Evolutionary conservation across 2,329 filamentous ascomycete species (phyloP).

Genomic region (Emmonsiellopsis sp.): DNA sequence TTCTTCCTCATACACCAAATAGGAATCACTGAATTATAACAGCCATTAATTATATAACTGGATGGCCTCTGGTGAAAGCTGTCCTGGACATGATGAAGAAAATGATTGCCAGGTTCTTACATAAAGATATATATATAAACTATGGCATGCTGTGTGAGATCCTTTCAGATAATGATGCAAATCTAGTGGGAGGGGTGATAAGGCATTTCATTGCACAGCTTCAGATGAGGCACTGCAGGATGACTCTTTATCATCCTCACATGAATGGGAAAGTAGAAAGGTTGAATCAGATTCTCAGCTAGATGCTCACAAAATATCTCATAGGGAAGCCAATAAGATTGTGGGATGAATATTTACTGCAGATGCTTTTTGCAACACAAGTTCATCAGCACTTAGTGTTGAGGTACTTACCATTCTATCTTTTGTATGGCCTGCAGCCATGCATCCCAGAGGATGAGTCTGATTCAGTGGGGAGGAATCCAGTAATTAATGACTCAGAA

Average conservation of each 20-base stretch:
- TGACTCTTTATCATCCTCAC: neutral
- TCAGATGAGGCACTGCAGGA: neutral
- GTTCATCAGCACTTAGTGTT: neutral
- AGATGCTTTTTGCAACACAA: neutral
- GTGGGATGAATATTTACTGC: neutral
- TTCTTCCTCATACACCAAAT: too few relatives aligned
- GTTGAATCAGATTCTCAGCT: neutral
- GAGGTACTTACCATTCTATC: too few relatives aligned
- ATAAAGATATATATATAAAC: neutral
- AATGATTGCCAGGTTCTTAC: neutral
- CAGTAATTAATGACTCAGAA: rapidly evolving
- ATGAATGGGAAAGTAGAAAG: neutral
- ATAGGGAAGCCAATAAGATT: neutral
- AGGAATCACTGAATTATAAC: too few relatives aligned
- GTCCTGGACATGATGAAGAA: neutral
- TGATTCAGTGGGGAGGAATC: neutral
- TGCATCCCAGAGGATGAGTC: neutral
- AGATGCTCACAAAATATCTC: neutral
- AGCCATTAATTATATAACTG: too few relatives aligned
- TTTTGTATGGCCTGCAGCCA: neutral
- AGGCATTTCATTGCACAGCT: too few relatives aligned
- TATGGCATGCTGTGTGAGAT: neutral
- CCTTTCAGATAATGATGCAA: neutral
- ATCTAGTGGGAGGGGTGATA: neutral
- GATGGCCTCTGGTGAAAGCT: neutral